Percentiles rank a stretch among this genome's conserved stretches.
phyloP scores from a whole-genome alignment of 176 grass and related monocot species.

The Phragmites australis region DNA sequence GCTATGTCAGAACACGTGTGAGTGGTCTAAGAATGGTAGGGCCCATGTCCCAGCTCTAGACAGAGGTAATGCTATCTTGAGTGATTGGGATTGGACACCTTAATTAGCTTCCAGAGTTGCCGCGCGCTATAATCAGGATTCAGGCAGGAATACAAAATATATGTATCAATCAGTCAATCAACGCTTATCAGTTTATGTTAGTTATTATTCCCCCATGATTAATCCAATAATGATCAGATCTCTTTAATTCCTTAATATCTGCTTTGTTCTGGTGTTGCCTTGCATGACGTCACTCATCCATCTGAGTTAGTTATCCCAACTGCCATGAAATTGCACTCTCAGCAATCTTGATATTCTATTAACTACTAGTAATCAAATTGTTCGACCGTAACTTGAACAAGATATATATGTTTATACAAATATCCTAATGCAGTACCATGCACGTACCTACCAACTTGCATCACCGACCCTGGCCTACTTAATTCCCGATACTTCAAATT shows the following conservation, averaged over 20 bases:
- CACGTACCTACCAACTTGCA: slow-evolving; percentile 23
- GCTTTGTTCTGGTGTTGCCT: neutral
- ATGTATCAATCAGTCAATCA: neutral
- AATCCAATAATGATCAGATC: neutral
- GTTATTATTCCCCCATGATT: slow-evolving; percentile 27
- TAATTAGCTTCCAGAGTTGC: slow-evolving; percentile 29
- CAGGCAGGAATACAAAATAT: neutral
- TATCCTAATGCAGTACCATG: neutral
- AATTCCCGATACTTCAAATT: slow-evolving; percentile 2
- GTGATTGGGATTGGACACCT: slow-evolving; percentile 61
- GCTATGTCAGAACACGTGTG: too few relatives aligned
- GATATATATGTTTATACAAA: neutral
- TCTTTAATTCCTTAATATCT: neutral
- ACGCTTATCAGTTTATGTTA: neutral
- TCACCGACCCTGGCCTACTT: slow-evolving; percentile 29
- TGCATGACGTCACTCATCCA: neutral
- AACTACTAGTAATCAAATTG: neutral
- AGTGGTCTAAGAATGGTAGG: too few relatives aligned
- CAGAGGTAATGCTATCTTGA: slow-evolving; percentile 35
- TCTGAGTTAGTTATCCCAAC: neutral
- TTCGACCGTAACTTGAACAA: neutral
- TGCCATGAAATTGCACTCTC: slow-evolving; percentile 10
- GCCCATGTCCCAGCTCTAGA: too few relatives aligned
- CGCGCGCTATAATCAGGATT: slow-evolving; percentile 8
- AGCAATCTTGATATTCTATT: neutral